Evolutionary conservation across 179 eudicot genomes (phyloP), one percentile per base, ranked within the genome.

Genomic region (Beta macrorhiza): DNA sequence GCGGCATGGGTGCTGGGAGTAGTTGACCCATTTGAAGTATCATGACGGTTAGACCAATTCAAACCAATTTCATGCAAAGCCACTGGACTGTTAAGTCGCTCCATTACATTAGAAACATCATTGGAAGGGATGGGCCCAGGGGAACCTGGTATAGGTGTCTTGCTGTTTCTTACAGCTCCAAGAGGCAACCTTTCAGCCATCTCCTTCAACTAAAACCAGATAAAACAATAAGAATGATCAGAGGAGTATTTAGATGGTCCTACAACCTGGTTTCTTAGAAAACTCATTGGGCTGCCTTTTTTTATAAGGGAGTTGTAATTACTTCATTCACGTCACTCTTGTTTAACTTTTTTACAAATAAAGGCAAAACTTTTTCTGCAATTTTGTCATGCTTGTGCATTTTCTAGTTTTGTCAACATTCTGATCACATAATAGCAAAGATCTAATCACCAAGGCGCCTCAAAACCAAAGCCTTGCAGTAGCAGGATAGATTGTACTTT

Each of bases 161-260:
- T 83, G 79, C 79, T 81, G 64, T 72, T 85, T 83, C 76, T 80
- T 62, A 79, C 82, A 75, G 87, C 84, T 82, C 87, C 86, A 74
- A 84, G 80, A 61, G 89, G 89, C 72, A 87, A 77, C 81, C 85
- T 84, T 80, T 87, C 87, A 82, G 87, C 87, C 87, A 85, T 80
- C 81, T 87, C 87, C 82, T 87, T 85, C 78, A 84, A 81, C 89
- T 87, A 63, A 76, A 12, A 64, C 15, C 69, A 61, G 75, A 82
- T 75, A 25, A 62, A 52, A 65, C 29, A 68, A 75, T 81, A 81
- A 76, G 37, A 71, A 64, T 20, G 42, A 55, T 62, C 61, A 81
- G 17, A 79, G 19, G 17, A 2, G 44, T 63, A 44, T 25, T 0
- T 32, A 16, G 29, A 19, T 76, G 11, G 9, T 45, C 58, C 20